Base-by-base conservation (phyloP, 768 basidiomycete species). In the Rhizopogon salebrosus region DNA sequence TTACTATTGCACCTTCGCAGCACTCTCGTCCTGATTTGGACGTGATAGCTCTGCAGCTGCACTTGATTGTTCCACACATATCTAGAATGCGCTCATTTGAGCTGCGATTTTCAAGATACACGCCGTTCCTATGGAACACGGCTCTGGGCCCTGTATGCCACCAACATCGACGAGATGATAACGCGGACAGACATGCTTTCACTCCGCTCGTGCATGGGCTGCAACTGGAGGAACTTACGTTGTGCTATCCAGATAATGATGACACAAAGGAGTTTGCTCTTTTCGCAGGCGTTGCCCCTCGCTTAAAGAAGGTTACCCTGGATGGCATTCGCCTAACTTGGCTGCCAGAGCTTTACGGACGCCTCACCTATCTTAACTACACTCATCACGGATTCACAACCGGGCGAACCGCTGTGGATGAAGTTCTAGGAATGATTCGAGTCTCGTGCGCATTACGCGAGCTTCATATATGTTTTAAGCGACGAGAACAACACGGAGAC, bases 121-220 rank as follows among this genome's bases (percentile, higher is more conserved):
- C 78, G 3, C 85, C 85, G 1, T 82, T 79, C 62, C 70, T 88
- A n/a, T 85, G 82, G 81, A 84, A 83, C 48, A 80, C 83, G 11
- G 76, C 83, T 20, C 72, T 88, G 37, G 81, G 82, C 4, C 75
- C 71, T 22, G 76, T 76, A 54, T 83, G 79, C 60, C 71, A 69
- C 8, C 65, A 67, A 22, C 59, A 66, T 10, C 37, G 58, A 49
- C 56, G 54, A 50, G 58, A 55, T 23, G 54, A 59, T n/a, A 48
- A 52, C 6, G 29, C 36, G 6, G 55, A 43, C 5, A 55, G 52
- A 27, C 41, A 20, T 34, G 4, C 27, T 24, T 60, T 51, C 45
- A 53, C 37, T 60, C 57, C 22, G 55, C 60, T 45, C 53, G 71
- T 69, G 6, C 67, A 72, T 43, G 82, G 75, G 1, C 69, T 64